Evolutionary conservation across 495 filamentous ascomycete species (phyloP), one percentile per base, ranked within the genome.

Genomic region (Penicillium robsamsonii): DNA sequence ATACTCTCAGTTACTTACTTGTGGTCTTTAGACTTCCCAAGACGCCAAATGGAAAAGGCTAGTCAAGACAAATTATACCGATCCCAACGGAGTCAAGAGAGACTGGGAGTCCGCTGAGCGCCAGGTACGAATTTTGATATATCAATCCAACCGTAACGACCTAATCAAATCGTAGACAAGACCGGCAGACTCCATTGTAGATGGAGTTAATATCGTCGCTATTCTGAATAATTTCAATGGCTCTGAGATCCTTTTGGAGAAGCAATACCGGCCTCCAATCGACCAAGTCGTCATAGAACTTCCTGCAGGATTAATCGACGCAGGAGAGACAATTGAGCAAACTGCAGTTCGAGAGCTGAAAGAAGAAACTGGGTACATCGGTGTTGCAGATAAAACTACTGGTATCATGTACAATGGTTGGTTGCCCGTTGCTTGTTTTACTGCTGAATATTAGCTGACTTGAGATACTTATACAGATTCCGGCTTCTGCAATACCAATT

Each of bases 401-500:
- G 83, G 87, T 29, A 71, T 95, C 18, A 93, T 95, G 90, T 95
- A 87, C 54, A 93, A 94, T 66, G 90, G 89, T 87, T 67, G 48
- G 78, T 68, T 15, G 13, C 37, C 42, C 31, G 43, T 30, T 17
- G 33, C 4, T 18, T 44, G 2, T 25, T n/a, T 20, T 10, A 20
- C 22, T 58, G 20, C 38, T 30, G 42, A 33, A 47, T 22, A 30
- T 29, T 38, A 30, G 27, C 40, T 55, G 24, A 51, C 27, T 29
- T 30, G 15, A 22, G 24, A 50, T 25, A 12, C 9, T 4, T 48
- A 5, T 53, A 6, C 47, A 84, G 82, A 85, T 61, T 81, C 82
- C 1, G 91, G 91, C 15, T 93, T 96, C 74, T 93, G 89, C 70
- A 95, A 92, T 65, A 92, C 91, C 27, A 96, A 93, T 68, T 78